Evolutionary conservation across 1,284 basidiomycete genomes (phyloP), one percentile per base, ranked within the genome.

Genomic region (Fomitopsis betulina): DNA sequence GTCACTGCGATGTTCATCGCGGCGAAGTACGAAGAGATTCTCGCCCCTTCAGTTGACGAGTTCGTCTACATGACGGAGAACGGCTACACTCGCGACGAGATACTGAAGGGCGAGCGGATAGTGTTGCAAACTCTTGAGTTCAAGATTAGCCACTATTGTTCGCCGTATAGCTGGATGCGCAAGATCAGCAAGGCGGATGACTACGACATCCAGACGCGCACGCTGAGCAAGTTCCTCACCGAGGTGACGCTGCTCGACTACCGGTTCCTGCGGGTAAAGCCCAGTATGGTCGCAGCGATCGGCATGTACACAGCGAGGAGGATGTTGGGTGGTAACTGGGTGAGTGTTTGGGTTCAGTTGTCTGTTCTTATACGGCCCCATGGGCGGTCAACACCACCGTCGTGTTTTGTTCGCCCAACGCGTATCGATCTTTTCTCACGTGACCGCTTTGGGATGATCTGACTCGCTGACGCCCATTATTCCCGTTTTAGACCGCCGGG

Each of bases 111-210:
- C 71, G 96, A 98, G 75, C 87, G 94, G 51, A 98, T 99, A 71
- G 89, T 99, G 68, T 79, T 97, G 58, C 88, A 92, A 75, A 94
- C 94, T 42, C 85, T 99, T 59, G 94, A 98, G 63, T 99, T 98
- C 78, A 89, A 91, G 73, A 73, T 99, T 70, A 98, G 96, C 58
- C 87, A 94, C 58, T 99, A 99, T 78, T 99, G 97, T 78, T 97
- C 96, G 51, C 97, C 97, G 2, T 99, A 99, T 79, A 96, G 93
- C 71, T 99, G 97, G 97, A 95, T 99, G 79, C 87, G 97, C 63
- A 89, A 91, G 68, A 99, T 99, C 74, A 96, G 93, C 79, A 98
- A 96, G 75, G 97, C 97, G 30, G 97, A 99, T 76, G 93, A 98
- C 75, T 99, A 99, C 73, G 95, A 99, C 72, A 90, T 99, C 67